A percentile compares a stretch with the other conserved stretches of the same genome.
Conservation (phyloP, 2,329 filamentous ascomycete species). For the Aureobasidium mangrovei region DNA sequence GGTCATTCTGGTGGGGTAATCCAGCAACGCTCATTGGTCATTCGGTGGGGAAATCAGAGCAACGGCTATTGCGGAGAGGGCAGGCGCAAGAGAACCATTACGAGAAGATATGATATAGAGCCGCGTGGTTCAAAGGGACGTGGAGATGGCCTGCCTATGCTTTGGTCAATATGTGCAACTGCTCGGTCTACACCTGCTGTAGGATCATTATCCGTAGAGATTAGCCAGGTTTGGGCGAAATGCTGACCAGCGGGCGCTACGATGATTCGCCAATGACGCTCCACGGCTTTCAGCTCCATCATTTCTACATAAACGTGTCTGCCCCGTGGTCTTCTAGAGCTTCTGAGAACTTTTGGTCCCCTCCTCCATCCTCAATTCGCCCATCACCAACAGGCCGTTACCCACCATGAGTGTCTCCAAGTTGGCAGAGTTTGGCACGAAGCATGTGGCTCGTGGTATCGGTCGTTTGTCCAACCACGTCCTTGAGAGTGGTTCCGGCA, state of each 20-base stretch:
- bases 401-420: constrained; percentile 15
- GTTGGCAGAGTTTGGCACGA: constrained; percentile 16
- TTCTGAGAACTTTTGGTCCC: not conserved
- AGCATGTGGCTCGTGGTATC: constrained; percentile 17
- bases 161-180: too few relatives aligned
- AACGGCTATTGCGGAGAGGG: too few relatives aligned
- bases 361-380: not conserved
- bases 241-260: constrained; percentile 6
- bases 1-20: too few relatives aligned
- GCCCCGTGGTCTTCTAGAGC: constrained; percentile 5
- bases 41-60: too few relatives aligned
- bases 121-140: too few relatives aligned
- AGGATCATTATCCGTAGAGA: not conserved
- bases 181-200: constrained; percentile 8
- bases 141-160: too few relatives aligned
- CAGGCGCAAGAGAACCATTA: too few relatives aligned
- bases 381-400: not conserved
- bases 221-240: constrained; percentile 9
- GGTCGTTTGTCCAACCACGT: constrained; percentile 21
- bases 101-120: too few relatives aligned
- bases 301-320: constrained; percentile 12
- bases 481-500: constrained; percentile 26
- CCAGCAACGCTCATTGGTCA: too few relatives aligned
- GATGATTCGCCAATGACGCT: constrained; percentile 11
- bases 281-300: constrained; percentile 1